A percentile compares a stretch with the other conserved stretches of the same genome.
Conservation (phyloP, 371 early-diverging fungal species). For the Coemansia sp. region DNA sequence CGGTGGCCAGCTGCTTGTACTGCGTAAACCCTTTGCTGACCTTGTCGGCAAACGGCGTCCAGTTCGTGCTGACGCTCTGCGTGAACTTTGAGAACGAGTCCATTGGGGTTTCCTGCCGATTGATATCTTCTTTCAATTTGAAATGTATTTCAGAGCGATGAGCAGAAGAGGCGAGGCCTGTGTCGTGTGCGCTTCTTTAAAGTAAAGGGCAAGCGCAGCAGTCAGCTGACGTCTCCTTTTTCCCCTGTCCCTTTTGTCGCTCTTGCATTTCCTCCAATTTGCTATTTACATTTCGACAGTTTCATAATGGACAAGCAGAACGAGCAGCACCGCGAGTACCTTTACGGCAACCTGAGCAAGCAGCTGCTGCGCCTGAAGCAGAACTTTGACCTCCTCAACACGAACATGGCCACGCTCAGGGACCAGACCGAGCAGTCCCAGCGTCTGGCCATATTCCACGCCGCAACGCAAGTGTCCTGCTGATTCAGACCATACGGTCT, state of each 20-base stretch:
- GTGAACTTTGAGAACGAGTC: slow-evolving; percentile 64
- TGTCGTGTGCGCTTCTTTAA: background rate
- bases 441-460: slow-evolving; percentile 34
- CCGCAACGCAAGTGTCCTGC: slow-evolving; percentile 32
- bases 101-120: slow-evolving; percentile 44
- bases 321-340: slow-evolving; percentile 40
- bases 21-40: slow-evolving; percentile 75
- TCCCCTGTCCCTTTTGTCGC: background rate
- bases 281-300: background rate
- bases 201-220: background rate
- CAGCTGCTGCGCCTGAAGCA: slow-evolving; percentile 38
- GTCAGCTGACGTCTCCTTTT: background rate
- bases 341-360: slow-evolving; percentile 43
- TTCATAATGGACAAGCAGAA: slow-evolving; percentile 27
- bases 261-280: background rate
- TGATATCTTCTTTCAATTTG: background rate
- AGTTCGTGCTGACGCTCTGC: slow-evolving; percentile 58
- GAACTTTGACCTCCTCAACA: slow-evolving; percentile 43
- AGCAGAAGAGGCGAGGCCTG: background rate
- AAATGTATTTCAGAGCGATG: background rate
- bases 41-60: slow-evolving; percentile 68
- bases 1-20: slow-evolving; percentile 86
- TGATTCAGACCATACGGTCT: too few relatives aligned
- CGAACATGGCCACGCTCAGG: slow-evolving; percentile 23
- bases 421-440: slow-evolving; percentile 45